A percentile compares a stretch with the other conserved stretches of the same genome.
These are phyloP conservation scores for Paecilomyces formosus DNA, from an alignment of 2,329 filamentous ascomycete species.

Conservation along the genomic window DNA sequence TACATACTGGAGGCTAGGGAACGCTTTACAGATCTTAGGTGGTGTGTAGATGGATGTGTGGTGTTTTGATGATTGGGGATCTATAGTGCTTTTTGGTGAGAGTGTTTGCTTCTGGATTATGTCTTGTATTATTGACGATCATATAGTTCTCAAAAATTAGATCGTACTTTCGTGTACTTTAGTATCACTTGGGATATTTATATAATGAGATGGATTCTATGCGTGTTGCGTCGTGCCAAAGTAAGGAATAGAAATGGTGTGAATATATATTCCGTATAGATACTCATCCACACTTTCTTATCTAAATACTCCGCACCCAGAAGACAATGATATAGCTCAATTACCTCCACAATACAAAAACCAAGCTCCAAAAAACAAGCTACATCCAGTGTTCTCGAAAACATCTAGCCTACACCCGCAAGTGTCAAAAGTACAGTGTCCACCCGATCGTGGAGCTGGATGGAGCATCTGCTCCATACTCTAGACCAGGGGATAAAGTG, in stretches of 20 bases:
- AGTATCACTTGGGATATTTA: too few relatives aligned
- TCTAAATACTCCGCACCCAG: not conserved
- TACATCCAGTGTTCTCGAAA: not conserved
- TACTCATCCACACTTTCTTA: not conserved
- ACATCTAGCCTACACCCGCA: not conserved
- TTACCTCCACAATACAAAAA: not conserved
- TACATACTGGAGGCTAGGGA: too few relatives aligned
- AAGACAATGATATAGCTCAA: not conserved
- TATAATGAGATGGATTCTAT: not conserved
- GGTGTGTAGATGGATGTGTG: too few relatives aligned
- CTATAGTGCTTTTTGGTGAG: too few relatives aligned
- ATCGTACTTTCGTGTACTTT: too few relatives aligned
- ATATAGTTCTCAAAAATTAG: too few relatives aligned
- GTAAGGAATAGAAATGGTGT: not conserved
- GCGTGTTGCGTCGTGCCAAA: not conserved
- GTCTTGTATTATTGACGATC: too few relatives aligned
- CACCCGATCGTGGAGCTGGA: not conserved
- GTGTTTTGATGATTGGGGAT: too few relatives aligned
- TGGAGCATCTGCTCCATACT: not conserved
- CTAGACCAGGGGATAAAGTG: not conserved
- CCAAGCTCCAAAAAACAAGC: not conserved
- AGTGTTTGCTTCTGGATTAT: too few relatives aligned
- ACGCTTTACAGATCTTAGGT: too few relatives aligned
- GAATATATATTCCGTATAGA: not conserved
- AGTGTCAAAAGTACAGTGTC: not conserved